Evolutionary conservation across 176 grass and related monocot genomes (phyloP).

Genomic region (Elaeis guineensis): DNA sequence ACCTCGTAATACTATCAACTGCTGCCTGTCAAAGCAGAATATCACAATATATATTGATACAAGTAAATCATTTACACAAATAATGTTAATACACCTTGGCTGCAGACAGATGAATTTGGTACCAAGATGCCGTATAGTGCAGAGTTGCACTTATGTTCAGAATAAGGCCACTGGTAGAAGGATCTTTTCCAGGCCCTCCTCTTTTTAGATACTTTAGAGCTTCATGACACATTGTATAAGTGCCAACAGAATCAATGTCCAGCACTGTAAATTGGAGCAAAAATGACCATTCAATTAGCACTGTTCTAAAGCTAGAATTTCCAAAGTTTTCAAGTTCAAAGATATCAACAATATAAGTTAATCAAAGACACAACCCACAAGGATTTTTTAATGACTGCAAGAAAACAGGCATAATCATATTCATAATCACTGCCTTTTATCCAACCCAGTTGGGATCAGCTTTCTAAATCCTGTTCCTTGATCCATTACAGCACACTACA

Average conservation of each 20-base stretch:
- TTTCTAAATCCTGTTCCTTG: no score
- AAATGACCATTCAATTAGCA: no score
- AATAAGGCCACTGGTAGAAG: constrained; percentile 61
- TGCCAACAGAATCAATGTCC: constrained; percentile 88
- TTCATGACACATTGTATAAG: constrained; percentile 86
- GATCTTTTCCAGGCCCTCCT: constrained; percentile 49
- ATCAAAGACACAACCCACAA: no score
- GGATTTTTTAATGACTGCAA: no score
- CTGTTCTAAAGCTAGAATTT: no score
- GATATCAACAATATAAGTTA: no score
- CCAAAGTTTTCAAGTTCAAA: no score
- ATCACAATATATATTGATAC: not conserved
- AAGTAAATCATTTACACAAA: not conserved
- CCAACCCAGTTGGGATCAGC: no score
- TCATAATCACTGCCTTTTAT: no score
- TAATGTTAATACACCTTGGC: constrained; percentile 52
- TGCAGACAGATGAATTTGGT: constrained; percentile 82
- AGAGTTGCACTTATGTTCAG: constrained; percentile 88
- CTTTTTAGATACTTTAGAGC: constrained; percentile 84
- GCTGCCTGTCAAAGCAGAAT: constrained; percentile 39
- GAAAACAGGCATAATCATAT: no score
- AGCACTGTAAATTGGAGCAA: constrained; percentile 34
- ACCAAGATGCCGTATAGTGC: constrained; percentile 87
- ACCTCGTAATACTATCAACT: constrained; percentile 93
- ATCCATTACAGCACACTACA: no score